These are phyloP conservation scores for Tulasnella sp. DNA, from an alignment of 768 basidiomycete genomes.

Conservation along the genomic window DNA sequence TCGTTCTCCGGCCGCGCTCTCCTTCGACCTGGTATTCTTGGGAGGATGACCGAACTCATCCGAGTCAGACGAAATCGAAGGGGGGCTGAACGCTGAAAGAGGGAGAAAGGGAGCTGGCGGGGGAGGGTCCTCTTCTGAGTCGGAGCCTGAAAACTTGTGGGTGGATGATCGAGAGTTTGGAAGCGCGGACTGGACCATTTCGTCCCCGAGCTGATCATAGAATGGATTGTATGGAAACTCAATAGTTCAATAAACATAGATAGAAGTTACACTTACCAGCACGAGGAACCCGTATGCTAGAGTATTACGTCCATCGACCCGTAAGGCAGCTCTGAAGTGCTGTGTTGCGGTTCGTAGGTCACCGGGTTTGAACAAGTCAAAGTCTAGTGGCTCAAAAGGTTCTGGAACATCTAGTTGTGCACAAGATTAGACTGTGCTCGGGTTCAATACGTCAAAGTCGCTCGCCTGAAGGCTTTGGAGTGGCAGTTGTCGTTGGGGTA, in stretches of 20 bases:
- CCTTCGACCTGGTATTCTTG: not conserved
- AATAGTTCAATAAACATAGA: not conserved
- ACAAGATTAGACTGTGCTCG: not conserved
- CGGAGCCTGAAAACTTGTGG: not conserved
- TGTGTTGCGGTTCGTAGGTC: not conserved
- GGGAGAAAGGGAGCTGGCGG: not conserved
- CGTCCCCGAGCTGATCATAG: not conserved
- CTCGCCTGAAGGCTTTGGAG: not conserved
- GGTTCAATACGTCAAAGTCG: not conserved
- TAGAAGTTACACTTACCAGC: not conserved
- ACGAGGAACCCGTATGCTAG: not conserved
- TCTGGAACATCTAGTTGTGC: not conserved
- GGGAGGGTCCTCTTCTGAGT: not conserved
- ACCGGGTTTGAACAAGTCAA: not conserved
- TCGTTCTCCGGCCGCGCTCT: not conserved
- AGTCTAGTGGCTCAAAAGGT: not conserved
- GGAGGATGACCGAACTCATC: not conserved
- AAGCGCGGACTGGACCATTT: not conserved
- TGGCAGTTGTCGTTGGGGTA: not conserved
- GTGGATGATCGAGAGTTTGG: not conserved
- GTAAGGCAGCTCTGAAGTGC: not conserved
- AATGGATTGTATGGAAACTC: not conserved
- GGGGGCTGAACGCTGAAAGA: not conserved
- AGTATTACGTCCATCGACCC: constrained; percentile 32
- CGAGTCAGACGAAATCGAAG: not conserved